Base-by-base conservation (phyloP, 257 asterid species). In the Nicotiana knightiana region DNA sequence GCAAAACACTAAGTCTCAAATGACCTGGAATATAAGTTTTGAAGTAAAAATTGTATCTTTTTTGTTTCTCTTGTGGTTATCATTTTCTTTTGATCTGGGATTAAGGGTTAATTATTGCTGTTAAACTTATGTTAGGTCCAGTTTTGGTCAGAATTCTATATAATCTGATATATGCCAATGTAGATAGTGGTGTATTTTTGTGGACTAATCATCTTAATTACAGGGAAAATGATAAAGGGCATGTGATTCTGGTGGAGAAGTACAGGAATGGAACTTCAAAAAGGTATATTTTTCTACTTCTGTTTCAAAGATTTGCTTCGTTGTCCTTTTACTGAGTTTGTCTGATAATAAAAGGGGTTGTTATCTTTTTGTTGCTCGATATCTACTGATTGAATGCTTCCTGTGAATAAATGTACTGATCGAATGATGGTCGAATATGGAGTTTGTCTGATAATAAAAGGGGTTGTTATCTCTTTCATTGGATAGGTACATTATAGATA, bases 251-350 rank as follows among this genome's bases (percentile, higher is more conserved):
- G 86, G 88, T 96, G 83, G 99, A 96, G 86, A 92, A 87, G 78
- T 93, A 91, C 86, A 90, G 90, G 43, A 87, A 96, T 81, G 99
- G 99, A 59, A 89, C 94, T 83, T 91, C 90, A 79, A 96, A 90
- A 87, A 90, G 97, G 98, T 96, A 67, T 79, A 55, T 64, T 12
- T 10, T 73, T 73, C 28, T 24, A 7, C 9, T 7, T 4, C 4
- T 71, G 18, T 71, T 21, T 70, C 35, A 12, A 71, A 12, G 48
- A 21, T 71, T 71, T 46, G 59, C 37, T 71, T 71, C 59, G 6
- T 43, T 64, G 30, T 71, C 4, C 37, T 21, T 70, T 63, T 64
- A 12, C n/a, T 15, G 26, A 26, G 28, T 63, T 1, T 63, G 16
- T 63, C 67, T 61, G 33, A 59, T 10, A 21, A 26, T 63, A 26